Evolutionary conservation across 2,329 filamentous ascomycete genomes (phyloP).

Genomic region (Penicillium sp.): DNA sequence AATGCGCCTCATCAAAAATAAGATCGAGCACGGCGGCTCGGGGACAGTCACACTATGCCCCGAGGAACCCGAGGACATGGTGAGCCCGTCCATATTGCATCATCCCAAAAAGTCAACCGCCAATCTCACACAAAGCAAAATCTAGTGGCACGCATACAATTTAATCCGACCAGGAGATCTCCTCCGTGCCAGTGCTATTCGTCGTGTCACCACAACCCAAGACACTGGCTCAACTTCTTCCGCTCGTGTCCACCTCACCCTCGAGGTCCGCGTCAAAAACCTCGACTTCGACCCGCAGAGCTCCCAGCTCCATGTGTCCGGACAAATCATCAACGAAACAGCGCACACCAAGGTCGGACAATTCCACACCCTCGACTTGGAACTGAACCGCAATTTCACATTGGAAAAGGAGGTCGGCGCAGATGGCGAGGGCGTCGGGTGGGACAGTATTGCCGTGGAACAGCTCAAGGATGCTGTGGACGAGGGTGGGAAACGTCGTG

Average conservation of each 20-base stretch:
- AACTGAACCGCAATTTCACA: constrained; percentile 81
- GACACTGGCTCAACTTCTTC: constrained; percentile 59
- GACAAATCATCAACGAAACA: constrained; percentile 62
- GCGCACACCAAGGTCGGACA: constrained; percentile 62
- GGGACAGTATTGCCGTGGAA: constrained; percentile 83
- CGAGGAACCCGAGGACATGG: constrained; percentile 73
- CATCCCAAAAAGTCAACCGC: neutral
- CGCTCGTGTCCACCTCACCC: constrained; percentile 59
- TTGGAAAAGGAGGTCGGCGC: constrained; percentile 68
- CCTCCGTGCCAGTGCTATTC: constrained; percentile 62
- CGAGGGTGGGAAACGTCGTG: constrained; percentile 63
- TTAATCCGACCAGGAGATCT: constrained; percentile 63
- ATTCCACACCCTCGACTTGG: constrained; percentile 73
- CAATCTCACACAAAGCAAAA: constrained; percentile 5
- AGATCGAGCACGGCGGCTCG: constrained; percentile 62
- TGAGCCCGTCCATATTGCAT: constrained; percentile 27
- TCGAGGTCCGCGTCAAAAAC: constrained; percentile 61
- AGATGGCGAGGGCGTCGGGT: constrained; percentile 52
- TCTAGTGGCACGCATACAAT: constrained; percentile 70
- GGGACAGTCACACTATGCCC: constrained; percentile 63
- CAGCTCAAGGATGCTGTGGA: constrained; percentile 74
- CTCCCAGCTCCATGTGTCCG: constrained; percentile 64
- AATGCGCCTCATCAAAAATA: constrained; percentile 65
- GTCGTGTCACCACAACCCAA: constrained; percentile 58
- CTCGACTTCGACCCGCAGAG: constrained; percentile 67